Evolutionary conservation across 2,329 filamentous ascomycete species (phyloP).

Genomic region (Colletotrichum sansevieriae): DNA sequence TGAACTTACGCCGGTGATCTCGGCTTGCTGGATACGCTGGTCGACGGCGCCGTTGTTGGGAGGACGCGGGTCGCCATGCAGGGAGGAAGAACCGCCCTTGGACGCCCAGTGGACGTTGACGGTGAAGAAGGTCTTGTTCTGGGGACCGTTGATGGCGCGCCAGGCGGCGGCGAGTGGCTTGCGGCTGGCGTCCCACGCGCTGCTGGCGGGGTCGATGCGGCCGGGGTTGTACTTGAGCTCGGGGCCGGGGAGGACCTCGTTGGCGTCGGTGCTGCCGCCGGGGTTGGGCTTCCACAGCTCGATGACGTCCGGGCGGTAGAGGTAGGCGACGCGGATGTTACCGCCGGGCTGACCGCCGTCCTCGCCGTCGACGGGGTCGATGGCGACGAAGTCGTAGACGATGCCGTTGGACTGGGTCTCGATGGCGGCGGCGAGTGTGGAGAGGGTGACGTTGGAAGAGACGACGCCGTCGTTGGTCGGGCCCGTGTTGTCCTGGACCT

Average conservation of each 20-base stretch:
- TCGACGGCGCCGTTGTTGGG: slow-evolving; percentile 75
- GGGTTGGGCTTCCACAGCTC: slow-evolving; percentile 70
- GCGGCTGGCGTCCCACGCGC: slow-evolving; percentile 71
- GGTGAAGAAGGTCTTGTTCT: slow-evolving; percentile 72
- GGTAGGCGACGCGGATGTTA: slow-evolving; percentile 79
- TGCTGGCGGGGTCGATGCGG: slow-evolving; percentile 71
- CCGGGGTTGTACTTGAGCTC: slow-evolving; percentile 78
- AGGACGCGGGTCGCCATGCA: slow-evolving; percentile 75
- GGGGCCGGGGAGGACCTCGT: slow-evolving; percentile 68
- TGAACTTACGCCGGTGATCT: slow-evolving; percentile 66
- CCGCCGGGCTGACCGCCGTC: slow-evolving; percentile 78
- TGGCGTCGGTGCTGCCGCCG: slow-evolving; percentile 67
- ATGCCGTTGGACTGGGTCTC: slow-evolving; percentile 55
- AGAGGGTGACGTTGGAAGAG: slow-evolving; percentile 69
- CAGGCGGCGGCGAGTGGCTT: slow-evolving; percentile 78
- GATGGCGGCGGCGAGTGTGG: slow-evolving; percentile 67
- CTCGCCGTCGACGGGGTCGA: slow-evolving; percentile 69
- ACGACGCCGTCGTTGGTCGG: slow-evolving; percentile 70
- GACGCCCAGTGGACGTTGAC: slow-evolving; percentile 78
- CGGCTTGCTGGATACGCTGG: slow-evolving; percentile 67
- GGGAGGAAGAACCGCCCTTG: slow-evolving; percentile 74
- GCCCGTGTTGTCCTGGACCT: slow-evolving; percentile 77
- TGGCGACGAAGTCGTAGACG: slow-evolving; percentile 70
- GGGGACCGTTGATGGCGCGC: slow-evolving; percentile 66
- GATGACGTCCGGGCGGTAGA: slow-evolving; percentile 73